Evolutionary conservation across 192 early-diverging fungal species (phyloP).

Genomic region (Coemansia asiatica): DNA sequence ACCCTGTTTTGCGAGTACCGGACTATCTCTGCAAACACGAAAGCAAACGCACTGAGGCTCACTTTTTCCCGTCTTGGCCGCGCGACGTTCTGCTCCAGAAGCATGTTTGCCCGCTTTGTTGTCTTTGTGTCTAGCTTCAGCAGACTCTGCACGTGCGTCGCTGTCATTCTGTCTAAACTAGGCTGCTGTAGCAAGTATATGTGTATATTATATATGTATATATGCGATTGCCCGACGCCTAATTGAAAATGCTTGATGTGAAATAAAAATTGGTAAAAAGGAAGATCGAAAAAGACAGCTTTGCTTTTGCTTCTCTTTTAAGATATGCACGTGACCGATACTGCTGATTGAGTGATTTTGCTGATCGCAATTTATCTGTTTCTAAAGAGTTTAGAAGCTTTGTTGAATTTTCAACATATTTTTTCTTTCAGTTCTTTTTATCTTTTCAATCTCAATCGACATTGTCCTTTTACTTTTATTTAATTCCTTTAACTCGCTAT

Average conservation of each 20-base stretch:
- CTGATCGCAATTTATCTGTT: too few species aligned
- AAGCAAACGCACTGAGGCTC: conserved; percentile 78
- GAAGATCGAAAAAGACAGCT: too few species aligned
- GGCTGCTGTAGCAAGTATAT: background rate
- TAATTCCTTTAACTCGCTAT: too few species aligned
- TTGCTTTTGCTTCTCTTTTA: too few species aligned
- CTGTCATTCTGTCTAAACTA: background rate
- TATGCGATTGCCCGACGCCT: too few species aligned
- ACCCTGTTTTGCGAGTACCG: conserved; percentile 96
- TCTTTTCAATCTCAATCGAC: too few species aligned
- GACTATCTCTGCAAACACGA: conserved; percentile 93
- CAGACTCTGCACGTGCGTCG: conserved; percentile 29
- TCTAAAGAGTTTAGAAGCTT: too few species aligned
- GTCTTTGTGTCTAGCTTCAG: conserved; percentile 40
- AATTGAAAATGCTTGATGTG: background rate
- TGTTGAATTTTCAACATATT: too few species aligned
- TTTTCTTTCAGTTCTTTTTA: too few species aligned
- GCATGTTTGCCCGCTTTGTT: conserved; percentile 52
- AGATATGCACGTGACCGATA: too few species aligned
- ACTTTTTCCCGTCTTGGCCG: conserved; percentile 75
- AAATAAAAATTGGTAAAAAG: background rate
- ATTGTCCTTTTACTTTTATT: too few species aligned
- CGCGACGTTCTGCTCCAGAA: conserved; percentile 76
- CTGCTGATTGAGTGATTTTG: too few species aligned
- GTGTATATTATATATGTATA: background rate